These are phyloP conservation scores for Neofusicoccum umdonicola DNA, from an alignment of 2,329 filamentous ascomycete species.

Conservation along the genomic window DNA sequence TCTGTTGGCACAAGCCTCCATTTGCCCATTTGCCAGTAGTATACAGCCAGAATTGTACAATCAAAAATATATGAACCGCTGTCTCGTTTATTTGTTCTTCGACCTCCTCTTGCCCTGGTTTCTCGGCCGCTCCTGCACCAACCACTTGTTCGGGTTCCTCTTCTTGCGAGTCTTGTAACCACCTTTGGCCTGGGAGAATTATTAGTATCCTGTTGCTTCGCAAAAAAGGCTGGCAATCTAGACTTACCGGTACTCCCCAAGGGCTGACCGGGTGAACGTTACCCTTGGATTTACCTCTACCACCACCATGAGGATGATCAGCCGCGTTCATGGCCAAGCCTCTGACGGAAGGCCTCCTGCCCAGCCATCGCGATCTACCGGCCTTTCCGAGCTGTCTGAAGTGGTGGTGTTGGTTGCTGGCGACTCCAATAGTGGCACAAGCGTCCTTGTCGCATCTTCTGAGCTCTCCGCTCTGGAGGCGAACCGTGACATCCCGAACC, in stretches of 20 bases:
- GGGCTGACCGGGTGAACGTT: constrained; percentile 92
- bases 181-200: constrained; percentile 60
- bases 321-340: constrained; percentile 98
- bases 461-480: constrained; percentile 89
- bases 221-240: neutral
- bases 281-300: constrained; percentile 98
- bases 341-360: constrained; percentile 90
- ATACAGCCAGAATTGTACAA: constrained; percentile 10
- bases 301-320: constrained; percentile 98
- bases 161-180: constrained; percentile 90
- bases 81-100: constrained; percentile 24
- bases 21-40: neutral
- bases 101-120: constrained; percentile 84
- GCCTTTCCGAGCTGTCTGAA: constrained; percentile 93
- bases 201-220: neutral
- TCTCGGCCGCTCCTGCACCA: constrained; percentile 77
- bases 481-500: constrained; percentile 76
- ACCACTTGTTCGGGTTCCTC: constrained; percentile 86
- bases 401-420: constrained; percentile 90
- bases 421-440: constrained; percentile 89
- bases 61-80: neutral
- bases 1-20: neutral
- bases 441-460: constrained; percentile 87
- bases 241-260: constrained; percentile 89
- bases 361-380: constrained; percentile 87